A percentile compares a stretch with the other conserved stretches of the same genome.
Conservation (phyloP, 2,329 filamentous ascomycete genomes). For the Fragosphaeria purpurea region DNA sequence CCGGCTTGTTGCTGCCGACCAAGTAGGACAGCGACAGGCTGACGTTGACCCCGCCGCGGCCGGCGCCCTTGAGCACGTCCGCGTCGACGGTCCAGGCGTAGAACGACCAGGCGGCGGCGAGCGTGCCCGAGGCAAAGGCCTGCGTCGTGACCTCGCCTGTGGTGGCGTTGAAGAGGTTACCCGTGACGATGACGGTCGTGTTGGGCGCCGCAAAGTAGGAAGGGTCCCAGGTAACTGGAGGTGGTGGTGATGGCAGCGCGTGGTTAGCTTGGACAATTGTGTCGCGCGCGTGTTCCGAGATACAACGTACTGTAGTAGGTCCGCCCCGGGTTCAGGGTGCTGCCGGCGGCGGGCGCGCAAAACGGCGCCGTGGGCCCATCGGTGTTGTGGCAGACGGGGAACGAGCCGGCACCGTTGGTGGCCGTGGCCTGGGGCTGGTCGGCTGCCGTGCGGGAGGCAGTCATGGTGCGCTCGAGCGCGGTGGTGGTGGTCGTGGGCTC, state of each 20-base stretch:
- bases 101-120: conserved; percentile 36
- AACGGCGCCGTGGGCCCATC: conserved; percentile 40
- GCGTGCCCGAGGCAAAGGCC: conserved; percentile 25
- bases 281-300: too few relatives aligned
- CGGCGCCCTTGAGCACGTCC: conserved; percentile 26
- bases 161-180: conserved; percentile 31
- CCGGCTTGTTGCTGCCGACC: conserved; percentile 19
- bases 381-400: conserved; percentile 38
- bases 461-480: conserved; percentile 24
- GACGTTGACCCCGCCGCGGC: conserved; percentile 32
- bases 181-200: conserved; percentile 26
- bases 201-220: conserved; percentile 35
- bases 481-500: conserved; percentile 25
- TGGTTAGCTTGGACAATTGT: too few relatives aligned
- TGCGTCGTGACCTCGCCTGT: conserved; percentile 16
- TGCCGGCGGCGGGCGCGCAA: conserved; percentile 36
- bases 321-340: conserved; percentile 31
- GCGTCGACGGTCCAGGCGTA: conserved; percentile 33
- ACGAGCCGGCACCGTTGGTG: conserved; percentile 35
- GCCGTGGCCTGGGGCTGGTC: conserved; percentile 35
- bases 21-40: conserved; percentile 35
- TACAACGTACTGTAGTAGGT: conserved; percentile 40
- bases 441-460: conserved; percentile 23
- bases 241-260: too few relatives aligned
- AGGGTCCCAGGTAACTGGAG: conserved; percentile 47